Percentiles rank a stretch among this genome's conserved stretches.
Conservation (phyloP, 2,329 filamentous ascomycete species). For the Colletotrichum spinosum region DNA sequence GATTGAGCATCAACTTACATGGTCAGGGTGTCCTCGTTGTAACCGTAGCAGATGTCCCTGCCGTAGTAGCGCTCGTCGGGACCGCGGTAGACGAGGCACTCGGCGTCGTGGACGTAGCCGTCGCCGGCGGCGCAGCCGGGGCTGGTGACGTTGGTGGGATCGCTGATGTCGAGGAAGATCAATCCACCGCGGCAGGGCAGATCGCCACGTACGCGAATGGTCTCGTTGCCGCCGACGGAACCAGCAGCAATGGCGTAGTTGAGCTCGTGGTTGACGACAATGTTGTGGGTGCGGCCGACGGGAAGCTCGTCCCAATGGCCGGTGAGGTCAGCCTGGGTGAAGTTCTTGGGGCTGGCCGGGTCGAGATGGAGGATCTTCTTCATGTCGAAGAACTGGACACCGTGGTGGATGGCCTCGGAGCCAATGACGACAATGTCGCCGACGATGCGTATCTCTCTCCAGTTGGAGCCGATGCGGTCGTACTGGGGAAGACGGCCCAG, state of each 20-base stretch:
- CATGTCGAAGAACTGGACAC: conserved; percentile 73
- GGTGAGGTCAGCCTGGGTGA: conserved; percentile 46
- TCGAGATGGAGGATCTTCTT: conserved; percentile 61
- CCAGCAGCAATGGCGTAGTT: conserved; percentile 60
- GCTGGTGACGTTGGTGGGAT: conserved; percentile 63
- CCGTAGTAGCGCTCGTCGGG: conserved; percentile 60
- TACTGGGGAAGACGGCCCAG: conserved; percentile 51
- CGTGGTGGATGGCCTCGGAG: conserved; percentile 58
- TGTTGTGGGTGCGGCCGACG: conserved; percentile 55
- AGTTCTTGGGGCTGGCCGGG: conserved; percentile 49
- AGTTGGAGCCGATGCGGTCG: conserved; percentile 38
- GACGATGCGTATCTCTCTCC: conserved; percentile 51
- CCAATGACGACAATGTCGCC: conserved; percentile 53
- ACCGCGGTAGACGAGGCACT: conserved; percentile 67
- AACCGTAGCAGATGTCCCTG: conserved; percentile 67
- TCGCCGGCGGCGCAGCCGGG: conserved; percentile 66
- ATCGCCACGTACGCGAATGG: conserved; percentile 55
- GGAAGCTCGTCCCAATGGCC: conserved; percentile 46
- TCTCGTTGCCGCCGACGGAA: conserved; percentile 49
- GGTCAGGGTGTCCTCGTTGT: conserved; percentile 65
- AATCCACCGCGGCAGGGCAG: conserved; percentile 47
- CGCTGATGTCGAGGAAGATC: conserved; percentile 68
- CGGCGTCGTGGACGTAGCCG: conserved; percentile 71
- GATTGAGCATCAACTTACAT: conserved; percentile 42
- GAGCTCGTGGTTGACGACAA: conserved; percentile 61